phyloP scores from a whole-genome alignment of 2,329 filamentous ascomycete genomes.

The Fusarium sp. region DNA sequence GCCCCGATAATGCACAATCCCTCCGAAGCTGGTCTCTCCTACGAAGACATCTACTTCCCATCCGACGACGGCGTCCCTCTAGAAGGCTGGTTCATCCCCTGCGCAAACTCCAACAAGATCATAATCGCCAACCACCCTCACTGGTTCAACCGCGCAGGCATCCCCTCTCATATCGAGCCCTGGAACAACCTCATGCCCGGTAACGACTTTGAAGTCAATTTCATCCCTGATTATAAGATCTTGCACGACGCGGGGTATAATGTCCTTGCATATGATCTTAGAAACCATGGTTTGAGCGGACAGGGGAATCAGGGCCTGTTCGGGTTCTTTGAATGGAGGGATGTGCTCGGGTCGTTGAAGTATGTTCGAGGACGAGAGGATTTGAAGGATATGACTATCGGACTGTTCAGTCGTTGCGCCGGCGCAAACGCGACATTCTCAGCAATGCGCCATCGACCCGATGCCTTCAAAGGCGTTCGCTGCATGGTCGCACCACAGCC shows the following conservation, averaged over 20 bases:
- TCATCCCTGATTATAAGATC: slow-evolving; percentile 36
- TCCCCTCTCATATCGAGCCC: slow-evolving; percentile 25
- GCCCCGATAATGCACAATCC: slow-evolving; percentile 31
- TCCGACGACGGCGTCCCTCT: slow-evolving; percentile 27
- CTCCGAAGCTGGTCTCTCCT: slow-evolving; percentile 17
- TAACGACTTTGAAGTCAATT: slow-evolving; percentile 36
- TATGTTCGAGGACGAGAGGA: slow-evolving; percentile 1
- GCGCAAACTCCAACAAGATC: slow-evolving; percentile 25
- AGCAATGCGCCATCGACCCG: slow-evolving; percentile 16
- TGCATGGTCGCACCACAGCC: slow-evolving; percentile 34
- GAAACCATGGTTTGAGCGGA: slow-evolving; percentile 32
- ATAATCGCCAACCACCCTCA: slow-evolving; percentile 36
- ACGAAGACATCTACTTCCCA: slow-evolving; percentile 29
- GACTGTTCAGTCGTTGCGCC: slow-evolving; percentile 29
- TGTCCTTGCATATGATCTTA: slow-evolving; percentile 27
- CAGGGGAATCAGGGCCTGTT: slow-evolving; percentile 27
- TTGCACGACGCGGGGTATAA: slow-evolving; percentile 31
- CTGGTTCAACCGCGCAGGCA: slow-evolving; percentile 32
- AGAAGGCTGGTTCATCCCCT: slow-evolving; percentile 33
- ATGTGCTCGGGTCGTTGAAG: slow-evolving; percentile 27
- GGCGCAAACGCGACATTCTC: slow-evolving; percentile 27
- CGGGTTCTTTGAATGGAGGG: slow-evolving; percentile 36
- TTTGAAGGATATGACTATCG: slow-evolving; percentile 14
- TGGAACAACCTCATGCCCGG: slow-evolving; percentile 29
- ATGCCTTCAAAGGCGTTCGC: slow-evolving; percentile 16